Base-by-base conservation (phyloP, 345 rosid species). In the Lepidium africanum region DNA sequence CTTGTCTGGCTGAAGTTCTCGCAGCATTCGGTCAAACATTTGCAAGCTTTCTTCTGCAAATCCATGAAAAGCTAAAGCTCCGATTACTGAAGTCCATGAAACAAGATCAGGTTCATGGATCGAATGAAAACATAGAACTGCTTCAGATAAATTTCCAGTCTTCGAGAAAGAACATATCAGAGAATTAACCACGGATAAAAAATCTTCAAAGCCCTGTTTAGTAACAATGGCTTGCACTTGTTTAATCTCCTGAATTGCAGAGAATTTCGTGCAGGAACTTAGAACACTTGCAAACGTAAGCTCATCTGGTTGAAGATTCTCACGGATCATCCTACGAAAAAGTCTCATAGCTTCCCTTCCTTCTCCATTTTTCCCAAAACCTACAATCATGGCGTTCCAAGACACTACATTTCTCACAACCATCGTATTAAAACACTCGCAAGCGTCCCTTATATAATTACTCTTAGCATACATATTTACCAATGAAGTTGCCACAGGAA, bases 311-410 rank as follows among this genome's bases (percentile, higher is more conserved):
- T 37, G 38, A 30, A 83, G 58, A 46, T 77, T 79, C 42, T 65
- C 73, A 11, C 10, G 59, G 41, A 84, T 41, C 86, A 89, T 86
- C 60, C 70, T 65, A 11, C 17, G 17, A 27, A 87, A 71, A 75
- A 83, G 85, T 56, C 73, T 80, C 81, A 81, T 55, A 42, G 90
- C 89, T 77, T 75, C 87, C 42, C 59, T 71, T 50, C 77, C 85
- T 41, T 81, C 70, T 59, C 88, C 84, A 30, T 54, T 55, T 57
- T 61, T 77, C 67, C 87, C 88, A 70, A 82, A 86, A 37, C 84
- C 87, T 14, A 83, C 90, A 39, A 87, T 76, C 80, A 87, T 79
- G 2, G 85, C 82, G 25, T 79, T 92, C 96, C 96, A 87, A 3
- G 91, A 76, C 55, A 89, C 88, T 8, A 80, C 74, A 75, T 81